A percentile compares a stretch with the other conserved stretches of the same genome.
phyloP scores from a whole-genome alignment of 2,329 filamentous ascomycete species.

The Ilyonectria mors-panacis region DNA sequence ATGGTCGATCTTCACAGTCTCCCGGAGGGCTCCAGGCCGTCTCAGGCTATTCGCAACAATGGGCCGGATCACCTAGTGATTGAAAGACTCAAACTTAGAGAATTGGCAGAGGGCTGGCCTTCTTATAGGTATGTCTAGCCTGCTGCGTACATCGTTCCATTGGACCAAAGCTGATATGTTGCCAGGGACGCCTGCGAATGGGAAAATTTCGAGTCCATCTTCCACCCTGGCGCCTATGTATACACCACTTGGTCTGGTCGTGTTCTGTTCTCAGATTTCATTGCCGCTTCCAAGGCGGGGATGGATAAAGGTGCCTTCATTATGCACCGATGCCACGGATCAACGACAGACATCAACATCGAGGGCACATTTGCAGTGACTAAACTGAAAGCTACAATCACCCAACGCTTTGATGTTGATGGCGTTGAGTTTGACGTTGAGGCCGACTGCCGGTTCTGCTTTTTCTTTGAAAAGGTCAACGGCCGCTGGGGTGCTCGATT shows the following conservation, averaged over 20 bases:
- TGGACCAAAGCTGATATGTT: background rate
- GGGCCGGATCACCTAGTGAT: slow-evolving; percentile 60
- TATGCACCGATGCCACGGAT: slow-evolving; percentile 60
- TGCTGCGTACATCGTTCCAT: background rate
- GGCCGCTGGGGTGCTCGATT: slow-evolving; percentile 59
- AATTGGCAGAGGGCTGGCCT: slow-evolving; percentile 66
- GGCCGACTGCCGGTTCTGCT: slow-evolving; percentile 62
- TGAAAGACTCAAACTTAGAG: slow-evolving; percentile 62
- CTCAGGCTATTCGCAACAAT: slow-evolving; percentile 61
- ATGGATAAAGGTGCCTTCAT: slow-evolving; percentile 61
- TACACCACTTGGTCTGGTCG: slow-evolving; percentile 67
- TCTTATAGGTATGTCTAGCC: slow-evolving; percentile 55
- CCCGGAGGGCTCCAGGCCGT: slow-evolving; percentile 46
- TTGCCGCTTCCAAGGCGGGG: slow-evolving; percentile 55
- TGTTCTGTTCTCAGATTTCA: slow-evolving; percentile 57
- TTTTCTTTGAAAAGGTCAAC: slow-evolving; percentile 60
- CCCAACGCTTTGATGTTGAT: slow-evolving; percentile 61
- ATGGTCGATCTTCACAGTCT: slow-evolving; percentile 33
- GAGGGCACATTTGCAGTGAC: slow-evolving; percentile 59
- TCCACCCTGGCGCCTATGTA: slow-evolving; percentile 62
- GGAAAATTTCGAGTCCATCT: slow-evolving; percentile 66
- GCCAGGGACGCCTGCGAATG: slow-evolving; percentile 65
- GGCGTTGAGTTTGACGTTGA: slow-evolving; percentile 61
- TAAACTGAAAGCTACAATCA: slow-evolving; percentile 67
- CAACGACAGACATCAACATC: slow-evolving; percentile 58